These are phyloP conservation scores for Monilinia fructicola DNA, from an alignment of 2,329 filamentous ascomycete species.

Conservation along the genomic window DNA sequence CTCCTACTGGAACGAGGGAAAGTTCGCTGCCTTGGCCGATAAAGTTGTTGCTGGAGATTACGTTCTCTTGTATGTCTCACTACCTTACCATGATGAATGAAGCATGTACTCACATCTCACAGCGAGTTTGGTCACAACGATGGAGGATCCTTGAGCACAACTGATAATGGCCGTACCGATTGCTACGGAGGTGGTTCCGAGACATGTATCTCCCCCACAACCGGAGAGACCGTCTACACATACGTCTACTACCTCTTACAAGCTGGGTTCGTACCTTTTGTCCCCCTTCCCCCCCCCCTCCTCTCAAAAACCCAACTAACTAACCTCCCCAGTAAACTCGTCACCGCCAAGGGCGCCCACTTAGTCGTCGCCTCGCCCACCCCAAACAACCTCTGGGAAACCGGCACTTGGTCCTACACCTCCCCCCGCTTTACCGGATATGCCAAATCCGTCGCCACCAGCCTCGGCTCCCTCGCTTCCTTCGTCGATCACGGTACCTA, in stretches of 20 bases:
- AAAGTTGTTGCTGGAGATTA: slow-evolving; percentile 42
- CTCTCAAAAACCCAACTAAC: background rate
- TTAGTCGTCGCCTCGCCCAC: slow-evolving; percentile 61
- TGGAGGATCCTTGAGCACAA: slow-evolving; percentile 51
- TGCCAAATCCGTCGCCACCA: slow-evolving; percentile 47
- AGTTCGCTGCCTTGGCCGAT: slow-evolving; percentile 58
- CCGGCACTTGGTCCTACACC: slow-evolving; percentile 48
- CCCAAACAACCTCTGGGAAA: slow-evolving; percentile 63
- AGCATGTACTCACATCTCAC: background rate
- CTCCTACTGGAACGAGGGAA: slow-evolving; percentile 64
- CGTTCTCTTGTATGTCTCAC: slow-evolving; percentile 50
- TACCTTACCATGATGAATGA: background rate
- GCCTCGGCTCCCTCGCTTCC: slow-evolving; percentile 42
- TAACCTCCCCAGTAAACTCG: slow-evolving; percentile 32
- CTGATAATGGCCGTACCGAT: slow-evolving; percentile 62
- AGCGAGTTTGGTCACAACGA: slow-evolving; percentile 65
- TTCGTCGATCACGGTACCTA: slow-evolving; percentile 61
- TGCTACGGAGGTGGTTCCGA: slow-evolving; percentile 51
- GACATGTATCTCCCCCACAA: slow-evolving; percentile 41
- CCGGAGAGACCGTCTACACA: slow-evolving; percentile 49
- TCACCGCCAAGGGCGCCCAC: slow-evolving; percentile 55
- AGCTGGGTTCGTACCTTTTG: slow-evolving; percentile 11
- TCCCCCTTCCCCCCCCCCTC: background rate
- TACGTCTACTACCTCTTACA: slow-evolving; percentile 36
- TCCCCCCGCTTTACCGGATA: slow-evolving; percentile 59